Conservation (phyloP, 345 rosid species). For the Iberis pinnata region DNA sequence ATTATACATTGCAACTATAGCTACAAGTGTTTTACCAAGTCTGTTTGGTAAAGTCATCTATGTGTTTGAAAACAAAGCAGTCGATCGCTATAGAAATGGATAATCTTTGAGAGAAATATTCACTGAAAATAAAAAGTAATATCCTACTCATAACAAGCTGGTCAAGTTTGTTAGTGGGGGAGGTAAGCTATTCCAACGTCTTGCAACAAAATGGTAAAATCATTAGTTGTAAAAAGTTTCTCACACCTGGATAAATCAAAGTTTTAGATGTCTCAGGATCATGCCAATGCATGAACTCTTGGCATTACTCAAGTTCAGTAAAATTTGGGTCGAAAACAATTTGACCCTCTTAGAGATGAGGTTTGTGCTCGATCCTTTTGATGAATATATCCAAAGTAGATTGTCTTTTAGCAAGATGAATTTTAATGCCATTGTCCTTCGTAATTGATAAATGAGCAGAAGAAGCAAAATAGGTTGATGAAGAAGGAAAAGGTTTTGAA, state of each 20-base stretch:
- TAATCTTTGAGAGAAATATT: constrained; percentile 78
- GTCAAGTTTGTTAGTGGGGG: too few species aligned
- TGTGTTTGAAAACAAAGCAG: constrained; percentile 82
- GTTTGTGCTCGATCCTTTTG: constrained; percentile 20
- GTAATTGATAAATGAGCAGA: too few species aligned
- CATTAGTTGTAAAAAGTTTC: constrained; percentile 16
- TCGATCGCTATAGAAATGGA: constrained; percentile 71
- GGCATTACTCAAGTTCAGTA: constrained; percentile 21
- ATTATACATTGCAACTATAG: constrained; percentile 89
- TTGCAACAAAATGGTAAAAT: neutral
- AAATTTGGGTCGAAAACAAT: constrained; percentile 15
- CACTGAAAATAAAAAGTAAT: constrained; percentile 11
- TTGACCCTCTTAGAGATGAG: constrained; percentile 4
- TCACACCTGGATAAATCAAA: constrained; percentile 97
- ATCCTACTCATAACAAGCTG: too few species aligned
- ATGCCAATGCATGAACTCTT: constrained; percentile 35
- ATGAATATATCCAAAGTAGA: constrained; percentile 70
- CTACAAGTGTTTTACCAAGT: constrained; percentile 93
- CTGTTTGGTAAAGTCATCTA: constrained; percentile 90
- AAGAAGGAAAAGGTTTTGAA: constrained; percentile 35
- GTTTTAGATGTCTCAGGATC: constrained; percentile 72
- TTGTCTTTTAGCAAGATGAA: constrained; percentile 38
- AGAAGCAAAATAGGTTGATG: constrained; percentile 31
- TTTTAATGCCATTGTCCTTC: too few species aligned
- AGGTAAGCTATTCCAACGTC: too few species aligned